Conservation (phyloP, 805 yeast species). For the Priceomyces castillae region DNA sequence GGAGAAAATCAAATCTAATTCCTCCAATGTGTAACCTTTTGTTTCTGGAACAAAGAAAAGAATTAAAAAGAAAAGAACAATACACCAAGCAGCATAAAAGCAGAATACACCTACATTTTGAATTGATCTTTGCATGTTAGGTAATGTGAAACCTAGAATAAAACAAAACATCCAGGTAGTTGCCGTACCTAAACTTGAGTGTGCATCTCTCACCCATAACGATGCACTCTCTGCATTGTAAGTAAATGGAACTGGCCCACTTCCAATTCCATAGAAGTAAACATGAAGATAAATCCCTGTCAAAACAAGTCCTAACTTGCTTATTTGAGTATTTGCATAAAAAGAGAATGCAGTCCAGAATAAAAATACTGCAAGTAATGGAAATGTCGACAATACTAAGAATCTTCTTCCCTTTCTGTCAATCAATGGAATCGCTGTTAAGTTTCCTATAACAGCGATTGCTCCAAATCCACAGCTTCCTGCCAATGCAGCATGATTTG, state of each 20-base stretch:
- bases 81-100: slow-evolving; percentile 27
- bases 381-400: slow-evolving; percentile 23
- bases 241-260: slow-evolving; percentile 27
- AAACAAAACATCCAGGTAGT: slow-evolving; percentile 27
- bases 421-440: slow-evolving; percentile 23
- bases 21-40: slow-evolving; percentile 9
- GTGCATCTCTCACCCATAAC: slow-evolving; percentile 22
- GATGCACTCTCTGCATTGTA: slow-evolving; percentile 27
- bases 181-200: slow-evolving; percentile 25
- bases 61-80: slow-evolving; percentile 20
- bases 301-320: slow-evolving; percentile 19
- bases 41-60: slow-evolving; percentile 14
- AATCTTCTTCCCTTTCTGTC: slow-evolving; percentile 25
- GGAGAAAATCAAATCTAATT: slow-evolving; percentile 8
- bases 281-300: slow-evolving; percentile 23
- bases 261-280: slow-evolving; percentile 20
- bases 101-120: slow-evolving; percentile 25
- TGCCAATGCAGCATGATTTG: slow-evolving; percentile 9
- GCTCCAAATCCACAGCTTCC: slow-evolving; percentile 15
- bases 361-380: slow-evolving; percentile 21
- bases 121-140: slow-evolving; percentile 22
- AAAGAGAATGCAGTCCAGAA: slow-evolving; percentile 25
- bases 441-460: slow-evolving; percentile 12
- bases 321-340: slow-evolving; percentile 16
- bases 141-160: slow-evolving; percentile 25